Conservation (phyloP, 1,284 basidiomycete genomes). For the Melampsora medusae region DNA sequence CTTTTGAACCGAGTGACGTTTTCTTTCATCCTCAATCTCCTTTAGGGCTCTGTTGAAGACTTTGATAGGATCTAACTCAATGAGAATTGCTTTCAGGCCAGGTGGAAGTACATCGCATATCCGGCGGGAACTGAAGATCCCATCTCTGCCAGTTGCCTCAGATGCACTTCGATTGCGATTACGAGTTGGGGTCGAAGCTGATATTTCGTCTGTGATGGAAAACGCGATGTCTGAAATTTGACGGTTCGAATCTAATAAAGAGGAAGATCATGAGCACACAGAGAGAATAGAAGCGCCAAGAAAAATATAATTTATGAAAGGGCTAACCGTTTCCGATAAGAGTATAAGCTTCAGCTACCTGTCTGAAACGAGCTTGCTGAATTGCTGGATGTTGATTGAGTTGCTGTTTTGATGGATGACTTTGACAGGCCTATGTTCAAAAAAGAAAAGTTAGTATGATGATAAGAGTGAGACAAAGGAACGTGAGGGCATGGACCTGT, state of each 20-base stretch:
- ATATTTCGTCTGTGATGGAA: neutral
- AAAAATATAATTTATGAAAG: neutral
- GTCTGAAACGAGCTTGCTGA: slow-evolving; percentile 2
- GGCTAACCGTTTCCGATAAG: slow-evolving; percentile 6
- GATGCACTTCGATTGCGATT: slow-evolving; percentile 6
- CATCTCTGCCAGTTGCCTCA: neutral
- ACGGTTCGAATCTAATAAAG: neutral
- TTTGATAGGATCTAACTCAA: slow-evolving; percentile 10
- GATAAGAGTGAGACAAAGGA: neutral
- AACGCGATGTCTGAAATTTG: neutral
- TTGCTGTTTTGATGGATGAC: neutral
- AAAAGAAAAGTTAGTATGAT: neutral
- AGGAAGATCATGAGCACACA: neutral
- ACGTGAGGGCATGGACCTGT: neutral
- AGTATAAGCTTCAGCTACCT: slow-evolving; percentile 6
- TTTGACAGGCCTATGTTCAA: neutral
- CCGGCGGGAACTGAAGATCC: neutral
- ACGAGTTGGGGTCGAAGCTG: neutral
- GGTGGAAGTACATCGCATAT: neutral
- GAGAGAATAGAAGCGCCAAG: neutral
- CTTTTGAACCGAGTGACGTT: no score
- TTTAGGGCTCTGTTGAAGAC: neutral
- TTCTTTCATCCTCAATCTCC: neutral
- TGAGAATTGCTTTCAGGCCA: neutral
- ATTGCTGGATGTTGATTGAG: slow-evolving; percentile 1